These are phyloP conservation scores for Backusella liffmaniae DNA, from an alignment of 192 early-diverging fungal species.

Conservation along the genomic window DNA sequence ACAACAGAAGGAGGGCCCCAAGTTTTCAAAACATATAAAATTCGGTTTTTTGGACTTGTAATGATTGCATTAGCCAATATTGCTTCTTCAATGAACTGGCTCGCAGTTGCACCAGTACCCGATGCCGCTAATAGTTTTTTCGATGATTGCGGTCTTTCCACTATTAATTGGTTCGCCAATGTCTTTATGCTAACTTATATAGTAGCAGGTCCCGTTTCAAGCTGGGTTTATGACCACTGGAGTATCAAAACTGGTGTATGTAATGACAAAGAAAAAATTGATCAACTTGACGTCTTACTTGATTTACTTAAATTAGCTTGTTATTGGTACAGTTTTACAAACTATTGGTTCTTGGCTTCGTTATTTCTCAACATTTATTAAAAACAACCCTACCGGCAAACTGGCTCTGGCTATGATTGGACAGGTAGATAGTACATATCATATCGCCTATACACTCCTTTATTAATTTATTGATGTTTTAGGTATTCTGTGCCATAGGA, in stretches of 20 bases:
- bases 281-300: background rate
- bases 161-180: conserved; percentile 44
- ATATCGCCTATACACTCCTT: background rate
- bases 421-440: conserved; percentile 27
- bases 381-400: conserved; percentile 28
- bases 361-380: conserved; percentile 42
- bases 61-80: conserved; percentile 45
- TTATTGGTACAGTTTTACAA: conserved; percentile 42
- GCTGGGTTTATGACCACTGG: conserved; percentile 40
- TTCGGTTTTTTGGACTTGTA: conserved; percentile 44
- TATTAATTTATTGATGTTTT: background rate
- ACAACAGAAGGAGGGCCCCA: background rate
- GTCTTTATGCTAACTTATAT: conserved; percentile 47
- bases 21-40: conserved; percentile 34
- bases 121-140: conserved; percentile 38
- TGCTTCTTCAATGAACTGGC: conserved; percentile 42
- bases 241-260: conserved; percentile 41
- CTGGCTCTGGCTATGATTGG: conserved; percentile 48
- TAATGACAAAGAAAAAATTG: background rate
- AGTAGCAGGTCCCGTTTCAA: conserved; percentile 38
- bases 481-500: conserved; percentile 37
- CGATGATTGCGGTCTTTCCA: conserved; percentile 22
- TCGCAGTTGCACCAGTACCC: conserved; percentile 44
- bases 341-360: conserved; percentile 47
- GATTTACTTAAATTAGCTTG: conserved; percentile 22